Base-by-base conservation (phyloP, 2,329 filamentous ascomycete species). In the Mycosphaerella sp. region DNA sequence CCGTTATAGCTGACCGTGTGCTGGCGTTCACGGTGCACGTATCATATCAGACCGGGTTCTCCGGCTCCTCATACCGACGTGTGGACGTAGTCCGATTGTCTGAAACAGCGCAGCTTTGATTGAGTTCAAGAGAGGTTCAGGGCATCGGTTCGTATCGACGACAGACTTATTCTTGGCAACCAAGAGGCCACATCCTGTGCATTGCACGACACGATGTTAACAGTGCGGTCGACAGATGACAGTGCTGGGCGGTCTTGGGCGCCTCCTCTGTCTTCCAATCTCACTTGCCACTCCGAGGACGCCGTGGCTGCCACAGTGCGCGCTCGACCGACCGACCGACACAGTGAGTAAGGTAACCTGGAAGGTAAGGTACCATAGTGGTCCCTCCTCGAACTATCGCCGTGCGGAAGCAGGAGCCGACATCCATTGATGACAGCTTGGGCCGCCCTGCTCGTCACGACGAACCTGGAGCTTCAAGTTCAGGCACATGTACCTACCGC, bases 241-340 rank as follows among this genome's bases (percentile, higher is more conserved):
- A 25, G 39, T 25, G 39, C 39, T 21, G 39, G 12, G 9, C 21
- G 39, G 10, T 16, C 28, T 43, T 32, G 39, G 35, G 27, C 40
- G 18, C 42, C 18, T 36, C 30, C 21, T 39, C 39, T 41, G 5
- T 25, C 21, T 25, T 25, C 5, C 21, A 25, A 25, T 25, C 17
- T 49, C 18, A 21, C 30, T 44, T 49, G 40, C 39, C 39, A 42
- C 9, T 28, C 30, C n/a, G 35, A 16, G 12, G 25, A 21, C 18
- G 30, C 40, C 47, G 47, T 49, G 40, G 47, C 40, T 37, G 40
- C 39, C 30, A 13, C 17, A 13, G 30, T 43, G 32, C 36, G 30
- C 12, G 13, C 30, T 17, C 12, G 39, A 25, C 17, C 10, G 39
- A 18, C n/a, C n/a, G n/a, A 25, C 21, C 21, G 21, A 36, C 13